A percentile compares a stretch with the other conserved stretches of the same genome.
These are phyloP conservation scores for Penicillium roqueforti DNA, from an alignment of 495 filamentous ascomycete species.

Conservation along the genomic window DNA sequence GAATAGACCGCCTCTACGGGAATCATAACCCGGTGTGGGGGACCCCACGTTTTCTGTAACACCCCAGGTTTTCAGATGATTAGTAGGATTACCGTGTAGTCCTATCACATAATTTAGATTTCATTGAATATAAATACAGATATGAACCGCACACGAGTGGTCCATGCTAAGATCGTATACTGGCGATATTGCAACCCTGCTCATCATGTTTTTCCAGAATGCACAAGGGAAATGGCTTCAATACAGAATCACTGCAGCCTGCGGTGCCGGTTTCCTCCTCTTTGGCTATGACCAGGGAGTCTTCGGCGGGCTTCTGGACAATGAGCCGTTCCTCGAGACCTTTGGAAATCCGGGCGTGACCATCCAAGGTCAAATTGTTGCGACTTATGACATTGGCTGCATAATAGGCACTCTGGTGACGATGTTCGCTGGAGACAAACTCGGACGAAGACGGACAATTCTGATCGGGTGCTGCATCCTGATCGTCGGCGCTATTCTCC, in stretches of 20 bases:
- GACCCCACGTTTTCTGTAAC: background rate
- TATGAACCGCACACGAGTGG: background rate
- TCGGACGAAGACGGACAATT: constrained; percentile 49
- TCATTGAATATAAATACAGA: background rate
- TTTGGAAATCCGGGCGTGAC: constrained; percentile 10
- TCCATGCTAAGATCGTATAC: background rate
- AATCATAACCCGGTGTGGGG: background rate
- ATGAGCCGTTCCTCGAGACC: constrained; percentile 7
- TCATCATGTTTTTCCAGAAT: constrained; percentile 1
- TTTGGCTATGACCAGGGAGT: constrained; percentile 33
- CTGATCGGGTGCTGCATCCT: constrained; percentile 45
- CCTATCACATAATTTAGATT: background rate
- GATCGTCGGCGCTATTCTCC: constrained; percentile 48
- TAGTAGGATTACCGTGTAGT: background rate
- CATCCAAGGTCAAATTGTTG: constrained; percentile 15
- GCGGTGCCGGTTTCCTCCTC: constrained; percentile 13
- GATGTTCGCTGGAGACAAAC: constrained; percentile 31
- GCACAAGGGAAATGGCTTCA: constrained; percentile 8
- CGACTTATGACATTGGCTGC: constrained; percentile 15
- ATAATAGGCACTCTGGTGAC: constrained; percentile 9
- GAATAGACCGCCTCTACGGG: background rate
- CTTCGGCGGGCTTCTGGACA: constrained; percentile 27
- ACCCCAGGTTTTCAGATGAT: background rate
- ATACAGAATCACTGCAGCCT: constrained; percentile 12
- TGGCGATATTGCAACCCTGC: background rate